A percentile compares a stretch with the other conserved stretches of the same genome.
phyloP scores from a whole-genome alignment of 192 early-diverging fungal genomes.

The Phlyctochytrium planicorne region DNA sequence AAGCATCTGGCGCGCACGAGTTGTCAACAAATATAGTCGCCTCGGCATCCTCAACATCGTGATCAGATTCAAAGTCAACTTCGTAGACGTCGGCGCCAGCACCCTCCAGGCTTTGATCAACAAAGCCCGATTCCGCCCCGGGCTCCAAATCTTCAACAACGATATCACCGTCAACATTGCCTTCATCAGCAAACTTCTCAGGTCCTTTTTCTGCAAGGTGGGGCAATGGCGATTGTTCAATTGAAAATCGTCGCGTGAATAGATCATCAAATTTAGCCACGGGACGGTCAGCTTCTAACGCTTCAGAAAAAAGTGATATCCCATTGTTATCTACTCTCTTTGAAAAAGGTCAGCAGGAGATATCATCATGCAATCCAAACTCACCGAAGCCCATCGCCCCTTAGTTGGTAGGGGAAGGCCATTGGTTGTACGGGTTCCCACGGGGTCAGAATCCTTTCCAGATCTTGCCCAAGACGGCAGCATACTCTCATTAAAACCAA shows the following conservation, averaged over 20 bases:
- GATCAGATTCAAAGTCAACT: constrained; percentile 1
- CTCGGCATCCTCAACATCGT: constrained; percentile 29
- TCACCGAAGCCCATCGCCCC: constrained; percentile 20
- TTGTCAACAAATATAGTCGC: constrained; percentile 1
- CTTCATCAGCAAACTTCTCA: not conserved
- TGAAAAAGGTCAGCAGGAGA: not conserved
- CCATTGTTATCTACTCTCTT: constrained; percentile 35
- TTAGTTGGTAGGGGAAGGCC: constrained; percentile 14
- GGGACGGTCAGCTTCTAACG: constrained; percentile 21
- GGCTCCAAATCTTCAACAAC: not conserved
- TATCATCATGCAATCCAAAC: not conserved
- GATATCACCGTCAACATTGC: not conserved
- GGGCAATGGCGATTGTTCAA: constrained; percentile 17
- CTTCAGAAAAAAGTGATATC: constrained; percentile 41
- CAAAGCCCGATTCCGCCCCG: not conserved
- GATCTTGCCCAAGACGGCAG: constrained; percentile 43
- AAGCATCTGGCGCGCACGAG: not conserved
- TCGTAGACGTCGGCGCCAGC: constrained; percentile 12
- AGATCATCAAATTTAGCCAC: constrained; percentile 23
- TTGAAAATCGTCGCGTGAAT: constrained; percentile 35
- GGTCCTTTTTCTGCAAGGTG: not conserved
- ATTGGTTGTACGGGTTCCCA: not conserved
- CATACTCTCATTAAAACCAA: constrained; percentile 26
- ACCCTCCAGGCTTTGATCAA: not conserved
- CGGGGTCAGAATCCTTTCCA: not conserved